Evolutionary conservation across 805 yeast genomes (phyloP).

Genomic region (Yamadazyma sp.): DNA sequence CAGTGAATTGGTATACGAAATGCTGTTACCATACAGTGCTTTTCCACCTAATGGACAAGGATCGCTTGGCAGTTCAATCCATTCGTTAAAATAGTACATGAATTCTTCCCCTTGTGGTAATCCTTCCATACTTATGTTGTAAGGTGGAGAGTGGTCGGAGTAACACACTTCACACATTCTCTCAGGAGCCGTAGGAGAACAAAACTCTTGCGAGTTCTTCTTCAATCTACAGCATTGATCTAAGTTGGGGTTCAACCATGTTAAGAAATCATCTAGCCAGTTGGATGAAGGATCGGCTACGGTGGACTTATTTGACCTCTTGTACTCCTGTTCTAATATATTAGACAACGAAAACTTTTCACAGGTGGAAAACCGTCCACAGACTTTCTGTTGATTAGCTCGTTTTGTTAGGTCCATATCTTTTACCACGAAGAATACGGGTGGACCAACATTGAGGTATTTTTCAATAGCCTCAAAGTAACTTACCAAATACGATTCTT

Average conservation of each 20-base stretch:
- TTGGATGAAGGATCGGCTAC: conserved; percentile 81
- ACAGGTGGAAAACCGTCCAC: conserved; percentile 88
- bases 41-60: conserved; percentile 95
- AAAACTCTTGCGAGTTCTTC: conserved; percentile 54
- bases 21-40: conserved; percentile 77
- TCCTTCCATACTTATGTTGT: conserved; percentile 75
- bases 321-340: conserved; percentile 79
- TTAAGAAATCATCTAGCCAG: conserved; percentile 90
- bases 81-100: conserved; percentile 66
- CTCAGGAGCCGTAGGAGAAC: conserved; percentile 65
- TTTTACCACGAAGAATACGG: conserved; percentile 80
- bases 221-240: conserved; percentile 82
- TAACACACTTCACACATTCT: conserved; percentile 76
- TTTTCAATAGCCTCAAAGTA: conserved; percentile 76
- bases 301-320: conserved; percentile 61
- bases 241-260: conserved; percentile 82
- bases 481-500: conserved; percentile 73
- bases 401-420: conserved; percentile 62
- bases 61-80: conserved; percentile 85
- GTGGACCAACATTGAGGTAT: conserved; percentile 86
- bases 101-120: conserved; percentile 76
- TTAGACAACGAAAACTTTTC: conserved; percentile 76
- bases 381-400: conserved; percentile 65
- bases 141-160: conserved; percentile 54
- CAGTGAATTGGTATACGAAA: conserved; percentile 42